phyloP scores from a whole-genome alignment of 148 eudicot species.

The Agrostemma githago region DNA sequence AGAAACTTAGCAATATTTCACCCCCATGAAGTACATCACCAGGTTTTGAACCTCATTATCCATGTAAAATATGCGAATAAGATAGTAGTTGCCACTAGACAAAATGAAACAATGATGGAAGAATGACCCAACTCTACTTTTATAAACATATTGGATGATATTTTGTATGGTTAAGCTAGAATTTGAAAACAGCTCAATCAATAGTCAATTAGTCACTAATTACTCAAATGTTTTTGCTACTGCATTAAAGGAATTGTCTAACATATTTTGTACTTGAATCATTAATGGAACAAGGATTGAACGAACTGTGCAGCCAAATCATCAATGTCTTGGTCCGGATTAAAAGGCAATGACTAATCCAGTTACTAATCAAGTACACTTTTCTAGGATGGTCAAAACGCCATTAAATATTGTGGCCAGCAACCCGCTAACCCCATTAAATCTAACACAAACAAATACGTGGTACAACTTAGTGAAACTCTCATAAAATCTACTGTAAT shows the following conservation, averaged over 20 bases:
- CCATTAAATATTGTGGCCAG: neutral
- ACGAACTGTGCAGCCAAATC: neutral
- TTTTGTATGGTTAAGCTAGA: slow-evolving; percentile 4
- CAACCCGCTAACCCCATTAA: neutral
- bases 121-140: neutral
- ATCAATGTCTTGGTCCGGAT: neutral
- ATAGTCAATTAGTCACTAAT: neutral
- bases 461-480: too few relatives aligned
- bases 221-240: neutral
- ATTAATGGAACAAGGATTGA: neutral
- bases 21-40: neutral
- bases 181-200: neutral
- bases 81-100: neutral
- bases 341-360: neutral
- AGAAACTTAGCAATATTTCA: neutral
- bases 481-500: too few relatives aligned
- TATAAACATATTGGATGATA: neutral
- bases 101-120: neutral
- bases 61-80: neutral
- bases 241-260: neutral
- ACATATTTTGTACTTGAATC: neutral
- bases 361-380: neutral
- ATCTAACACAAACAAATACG: neutral
- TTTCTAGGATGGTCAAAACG: slow-evolving; percentile 2
- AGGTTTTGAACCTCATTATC: slow-evolving; percentile 2